phyloP scores from a whole-genome alignment of 768 basidiomycete genomes.

The Pleurotus tuber-regium region DNA sequence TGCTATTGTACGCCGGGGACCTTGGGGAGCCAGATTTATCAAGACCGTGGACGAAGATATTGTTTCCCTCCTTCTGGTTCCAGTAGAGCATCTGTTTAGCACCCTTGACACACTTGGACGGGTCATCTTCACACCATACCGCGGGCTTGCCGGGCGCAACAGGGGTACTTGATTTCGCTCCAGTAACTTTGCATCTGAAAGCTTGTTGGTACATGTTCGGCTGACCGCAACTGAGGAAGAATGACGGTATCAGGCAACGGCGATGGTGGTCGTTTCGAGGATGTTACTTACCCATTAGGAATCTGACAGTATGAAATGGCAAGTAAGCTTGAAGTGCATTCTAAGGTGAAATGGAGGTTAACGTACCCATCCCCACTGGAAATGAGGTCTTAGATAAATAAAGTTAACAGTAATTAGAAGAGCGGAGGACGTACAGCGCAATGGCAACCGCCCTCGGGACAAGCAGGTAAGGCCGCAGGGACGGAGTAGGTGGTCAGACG shows the following conservation, averaged over 20 bases:
- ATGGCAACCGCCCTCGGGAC: conserved; percentile 48
- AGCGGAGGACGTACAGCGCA: conserved; percentile 40
- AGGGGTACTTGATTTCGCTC: conserved; percentile 35
- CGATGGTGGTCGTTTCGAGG: too few species aligned
- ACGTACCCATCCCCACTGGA: conserved; percentile 53
- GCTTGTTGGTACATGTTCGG: conserved; percentile 41
- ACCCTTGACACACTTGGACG: conserved; percentile 39
- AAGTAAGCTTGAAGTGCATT: background rate
- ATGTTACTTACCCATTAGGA: conserved; percentile 37
- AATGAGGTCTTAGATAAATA: conserved; percentile 5
- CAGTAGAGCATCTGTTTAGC: conserved; percentile 57
- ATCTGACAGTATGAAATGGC: conserved; percentile 28
- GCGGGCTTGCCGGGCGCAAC: conserved; percentile 42
- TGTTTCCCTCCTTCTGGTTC: conserved; percentile 49
- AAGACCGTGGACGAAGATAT: conserved; percentile 39
- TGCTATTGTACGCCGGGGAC: conserved; percentile 48
- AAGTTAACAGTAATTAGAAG: background rate
- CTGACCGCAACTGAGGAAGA: conserved; percentile 53
- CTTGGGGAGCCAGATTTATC: conserved; percentile 37
- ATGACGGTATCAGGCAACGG: too few species aligned
- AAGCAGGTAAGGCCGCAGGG: conserved; percentile 45
- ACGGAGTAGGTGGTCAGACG: conserved; percentile 45
- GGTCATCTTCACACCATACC: conserved; percentile 51
- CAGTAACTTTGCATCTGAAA: conserved; percentile 44
- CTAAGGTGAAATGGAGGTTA: too few species aligned